Base-by-base conservation (phyloP, 2,329 filamentous ascomycete genomes). In the Neonectria coccinea region DNA sequence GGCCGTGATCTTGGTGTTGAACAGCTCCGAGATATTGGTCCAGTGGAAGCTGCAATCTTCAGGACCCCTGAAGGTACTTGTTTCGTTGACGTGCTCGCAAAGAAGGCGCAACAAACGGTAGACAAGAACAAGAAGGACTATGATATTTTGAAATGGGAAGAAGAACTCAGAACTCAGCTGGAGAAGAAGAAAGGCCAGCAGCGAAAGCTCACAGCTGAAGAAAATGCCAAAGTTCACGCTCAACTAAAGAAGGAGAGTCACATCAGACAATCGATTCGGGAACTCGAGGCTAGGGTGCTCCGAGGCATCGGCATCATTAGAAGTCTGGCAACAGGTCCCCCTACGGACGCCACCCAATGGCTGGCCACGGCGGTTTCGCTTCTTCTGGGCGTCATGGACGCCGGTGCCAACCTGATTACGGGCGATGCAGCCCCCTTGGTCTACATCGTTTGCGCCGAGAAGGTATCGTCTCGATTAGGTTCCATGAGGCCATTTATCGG, bases 101-200 rank as follows among this genome's bases (percentile, higher is more conserved):
- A 93, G 76, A 97, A 97, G 76, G 83, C 89, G 1, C 88, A 89
- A 63, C 88, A 88, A 65, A 82, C 85, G 41, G 81, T 91, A 2
- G 91, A 94, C 79, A 98, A 97, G 81, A 97, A 93, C 73, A 91
- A 89, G 53, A 97, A 97, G 77, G 96, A 98, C 76, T 97, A 97
- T 73, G 93, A 99, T 72, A 97, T 93, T 1, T 80, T 97, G 44
- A 97, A 97, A 79, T 99, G 97, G 96, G 96, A 99, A 79, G 92
- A 95, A 77, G 96, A 99, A 68, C 85, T 99, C 8, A 87, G 94
- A 62, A 86, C 89, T 42, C 93, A 97, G 73, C 81, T 99, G 44
- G 94, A 94, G n/a, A 86, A 92, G 76, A 99, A 98, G 83, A 97
- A 95, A 78, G 95, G 95, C 1, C 88, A 92, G 65, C 89, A 93